phyloP scores from a whole-genome alignment of 148 eudicot species.

The Simmondsia chinensis region DNA sequence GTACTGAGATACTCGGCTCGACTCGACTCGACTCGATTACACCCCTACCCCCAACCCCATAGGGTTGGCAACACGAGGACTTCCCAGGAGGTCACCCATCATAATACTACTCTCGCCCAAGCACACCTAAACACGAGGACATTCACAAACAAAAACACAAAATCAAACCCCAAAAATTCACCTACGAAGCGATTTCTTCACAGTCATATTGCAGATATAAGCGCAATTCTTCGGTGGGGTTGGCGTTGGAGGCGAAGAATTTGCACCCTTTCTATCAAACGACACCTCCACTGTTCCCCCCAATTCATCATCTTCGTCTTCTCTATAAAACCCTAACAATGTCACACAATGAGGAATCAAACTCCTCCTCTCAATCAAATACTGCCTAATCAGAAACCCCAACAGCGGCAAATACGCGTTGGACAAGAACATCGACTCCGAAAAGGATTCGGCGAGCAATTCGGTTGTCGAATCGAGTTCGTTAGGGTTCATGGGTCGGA shows the following conservation, averaged over 20 bases:
- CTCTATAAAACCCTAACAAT: conserved; percentile 51
- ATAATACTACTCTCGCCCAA: not conserved
- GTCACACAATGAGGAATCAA: conserved; percentile 69
- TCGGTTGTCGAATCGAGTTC: conserved; percentile 43
- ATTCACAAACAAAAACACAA: not conserved
- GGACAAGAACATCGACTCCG: conserved; percentile 58
- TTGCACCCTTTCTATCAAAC: conserved; percentile 67
- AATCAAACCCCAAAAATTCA: conserved; percentile 4
- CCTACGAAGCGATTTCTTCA: conserved; percentile 61
- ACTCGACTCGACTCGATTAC: too few relatives aligned
- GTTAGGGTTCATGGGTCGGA: conserved; percentile 48
- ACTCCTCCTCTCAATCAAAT: conserved; percentile 57
- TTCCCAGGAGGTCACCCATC: too few relatives aligned
- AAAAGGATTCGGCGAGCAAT: conserved; percentile 58
- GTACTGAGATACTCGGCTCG: too few relatives aligned
- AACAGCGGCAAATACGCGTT: conserved; percentile 35
- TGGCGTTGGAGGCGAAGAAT: conserved; percentile 67
- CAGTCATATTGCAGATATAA: conserved; percentile 87
- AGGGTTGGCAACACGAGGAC: too few relatives aligned
- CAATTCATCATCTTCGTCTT: conserved; percentile 17
- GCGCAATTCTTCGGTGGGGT: conserved; percentile 72
- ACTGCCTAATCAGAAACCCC: conserved; percentile 57
- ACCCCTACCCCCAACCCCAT: too few relatives aligned
- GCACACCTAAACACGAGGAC: not conserved
- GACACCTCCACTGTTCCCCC: conserved; percentile 79